Evolutionary conservation across 495 filamentous ascomycete genomes (phyloP).

Genomic region (Podospora pseudopauciseta): DNA sequence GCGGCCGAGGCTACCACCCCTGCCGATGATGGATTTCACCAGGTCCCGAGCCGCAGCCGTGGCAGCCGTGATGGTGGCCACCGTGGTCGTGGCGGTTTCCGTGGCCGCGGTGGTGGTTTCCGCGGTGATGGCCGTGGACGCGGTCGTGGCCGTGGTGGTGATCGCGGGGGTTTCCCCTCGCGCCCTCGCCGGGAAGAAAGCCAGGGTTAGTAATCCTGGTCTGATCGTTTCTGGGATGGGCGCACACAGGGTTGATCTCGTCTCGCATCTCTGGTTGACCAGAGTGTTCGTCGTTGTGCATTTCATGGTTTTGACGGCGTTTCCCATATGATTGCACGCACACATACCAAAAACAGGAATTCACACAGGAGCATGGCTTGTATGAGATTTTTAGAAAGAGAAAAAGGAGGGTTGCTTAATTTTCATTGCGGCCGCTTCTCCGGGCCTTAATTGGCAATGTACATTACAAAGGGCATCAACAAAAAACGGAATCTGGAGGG

Average conservation of each 20-base stretch:
- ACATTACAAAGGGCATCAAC: not conserved
- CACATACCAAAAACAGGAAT: not conserved
- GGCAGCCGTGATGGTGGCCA: conserved; percentile 54
- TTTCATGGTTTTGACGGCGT: not conserved
- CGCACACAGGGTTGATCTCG: conserved; percentile 13
- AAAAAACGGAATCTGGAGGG: not conserved
- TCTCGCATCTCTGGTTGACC: conserved; percentile 18
- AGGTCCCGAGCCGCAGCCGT: conserved; percentile 57
- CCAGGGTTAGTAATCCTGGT: conserved; percentile 18
- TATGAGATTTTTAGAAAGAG: not conserved
- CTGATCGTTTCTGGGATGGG: not conserved
- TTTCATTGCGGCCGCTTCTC: not conserved
- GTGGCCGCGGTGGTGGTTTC: conserved; percentile 48
- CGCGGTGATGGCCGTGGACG: conserved; percentile 43
- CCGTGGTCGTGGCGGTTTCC: conserved; percentile 52
- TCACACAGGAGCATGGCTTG: not conserved
- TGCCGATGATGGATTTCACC: conserved; percentile 63
- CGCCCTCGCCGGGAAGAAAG: conserved; percentile 26
- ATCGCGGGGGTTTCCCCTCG: conserved; percentile 24
- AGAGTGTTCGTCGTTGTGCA: conserved; percentile 16
- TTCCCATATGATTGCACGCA: not conserved
- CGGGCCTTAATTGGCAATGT: not conserved
- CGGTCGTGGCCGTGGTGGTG: conserved; percentile 33
- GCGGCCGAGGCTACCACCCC: conserved; percentile 11
- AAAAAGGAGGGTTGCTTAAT: not conserved